These are phyloP conservation scores for Rhynchospora tenuis DNA, from an alignment of 176 grass and related monocot species.

Conservation along the genomic window DNA sequence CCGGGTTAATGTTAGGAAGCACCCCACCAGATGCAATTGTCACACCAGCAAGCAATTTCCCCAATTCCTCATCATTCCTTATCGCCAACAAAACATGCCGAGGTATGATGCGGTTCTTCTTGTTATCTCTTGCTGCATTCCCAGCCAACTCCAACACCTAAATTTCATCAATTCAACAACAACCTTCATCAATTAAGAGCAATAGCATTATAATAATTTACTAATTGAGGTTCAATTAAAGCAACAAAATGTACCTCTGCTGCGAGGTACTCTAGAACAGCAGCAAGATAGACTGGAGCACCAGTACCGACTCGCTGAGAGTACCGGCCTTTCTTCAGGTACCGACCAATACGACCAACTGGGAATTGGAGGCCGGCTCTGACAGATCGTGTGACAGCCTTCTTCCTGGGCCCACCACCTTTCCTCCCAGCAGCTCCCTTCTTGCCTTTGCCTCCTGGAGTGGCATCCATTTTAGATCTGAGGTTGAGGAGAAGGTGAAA, in stretches of 20 bases:
- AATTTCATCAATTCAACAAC: not conserved
- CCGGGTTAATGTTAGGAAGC: conserved; percentile 16
- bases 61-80: conserved; percentile 15
- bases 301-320: conserved; percentile 17
- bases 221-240: not conserved
- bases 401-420: conserved; percentile 20
- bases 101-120: conserved; percentile 15
- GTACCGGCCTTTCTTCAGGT: conserved; percentile 18
- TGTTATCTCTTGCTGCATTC: conserved; percentile 21
- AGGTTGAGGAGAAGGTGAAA: not conserved
- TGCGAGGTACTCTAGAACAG: conserved; percentile 14
- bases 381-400: not conserved
- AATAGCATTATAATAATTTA: not conserved
- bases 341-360: conserved; percentile 18
- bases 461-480: not conserved
- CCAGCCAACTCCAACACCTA: conserved; percentile 22
- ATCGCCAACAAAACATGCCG: conserved; percentile 10
- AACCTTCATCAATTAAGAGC: not conserved
- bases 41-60: conserved; percentile 5
- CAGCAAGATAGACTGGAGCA: conserved; percentile 1
- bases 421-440: conserved; percentile 3
- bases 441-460: not conserved
- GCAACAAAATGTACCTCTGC: not conserved
- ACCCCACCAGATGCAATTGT: conserved; percentile 16
- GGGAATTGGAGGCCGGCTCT: conserved; percentile 21